Evolutionary conservation across 2,329 filamentous ascomycete genomes (phyloP).

Genomic region (Rutstroemia sp.): DNA sequence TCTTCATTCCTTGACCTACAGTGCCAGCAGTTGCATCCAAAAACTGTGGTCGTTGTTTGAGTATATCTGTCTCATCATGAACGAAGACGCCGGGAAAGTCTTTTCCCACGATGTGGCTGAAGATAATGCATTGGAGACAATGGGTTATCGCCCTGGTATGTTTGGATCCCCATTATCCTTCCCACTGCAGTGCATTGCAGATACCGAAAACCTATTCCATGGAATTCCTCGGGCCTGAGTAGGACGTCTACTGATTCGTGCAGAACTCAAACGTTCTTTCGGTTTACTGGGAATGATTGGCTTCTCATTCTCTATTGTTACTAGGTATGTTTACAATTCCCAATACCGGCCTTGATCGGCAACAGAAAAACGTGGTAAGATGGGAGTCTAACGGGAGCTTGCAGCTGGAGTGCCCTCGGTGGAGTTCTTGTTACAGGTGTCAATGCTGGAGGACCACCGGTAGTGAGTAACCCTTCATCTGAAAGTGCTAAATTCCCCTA

Average conservation of each 20-base stretch:
- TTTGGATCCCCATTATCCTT: background rate
- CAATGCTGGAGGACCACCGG: constrained; percentile 46
- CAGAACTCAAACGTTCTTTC: constrained; percentile 50
- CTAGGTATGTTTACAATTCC: constrained; percentile 32
- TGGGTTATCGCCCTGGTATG: constrained; percentile 23
- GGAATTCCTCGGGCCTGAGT: background rate
- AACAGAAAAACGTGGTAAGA: constrained; percentile 11
- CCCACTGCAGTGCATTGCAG: background rate
- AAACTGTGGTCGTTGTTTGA: background rate
- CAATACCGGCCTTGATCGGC: constrained; percentile 6
- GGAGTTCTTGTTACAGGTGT: constrained; percentile 50
- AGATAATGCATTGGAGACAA: constrained; percentile 18
- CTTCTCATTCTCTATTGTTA: constrained; percentile 52
- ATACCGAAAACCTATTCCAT: background rate
- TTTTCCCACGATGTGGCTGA: constrained; percentile 13
- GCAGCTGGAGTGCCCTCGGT: constrained; percentile 46
- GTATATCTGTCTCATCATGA: constrained; percentile 4
- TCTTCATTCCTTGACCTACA: background rate
- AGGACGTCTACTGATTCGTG: background rate
- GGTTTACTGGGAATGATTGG: constrained; percentile 49
- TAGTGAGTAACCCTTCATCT: constrained; percentile 23
- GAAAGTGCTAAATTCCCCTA: constrained; percentile 6
- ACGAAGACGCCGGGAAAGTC: constrained; percentile 7
- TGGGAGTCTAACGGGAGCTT: constrained; percentile 11
- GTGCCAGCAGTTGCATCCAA: background rate